Percentiles rank a stretch among this genome's conserved stretches.
Evolutionary conservation across 2,329 filamentous ascomycete species (phyloP).

Genomic region (Epichloe hybrida): DNA sequence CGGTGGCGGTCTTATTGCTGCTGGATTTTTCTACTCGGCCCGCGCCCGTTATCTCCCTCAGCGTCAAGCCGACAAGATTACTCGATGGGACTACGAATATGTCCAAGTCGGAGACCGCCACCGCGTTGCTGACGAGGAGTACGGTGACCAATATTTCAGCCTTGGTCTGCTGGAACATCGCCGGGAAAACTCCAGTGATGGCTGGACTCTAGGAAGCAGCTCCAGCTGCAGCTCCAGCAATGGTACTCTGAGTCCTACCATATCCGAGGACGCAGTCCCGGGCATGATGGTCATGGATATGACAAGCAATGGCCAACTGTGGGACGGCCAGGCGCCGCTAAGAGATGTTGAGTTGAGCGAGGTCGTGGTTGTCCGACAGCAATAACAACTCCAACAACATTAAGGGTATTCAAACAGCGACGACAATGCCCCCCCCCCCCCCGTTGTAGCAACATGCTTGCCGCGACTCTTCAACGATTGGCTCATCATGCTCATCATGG

Average conservation of each 20-base stretch:
- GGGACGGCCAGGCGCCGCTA: slow-evolving; percentile 23
- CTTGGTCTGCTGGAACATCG: slow-evolving; percentile 31
- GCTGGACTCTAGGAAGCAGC: slow-evolving; percentile 80
- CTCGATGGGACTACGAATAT: slow-evolving; percentile 92
- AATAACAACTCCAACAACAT: neutral
- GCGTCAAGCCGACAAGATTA: slow-evolving; percentile 70
- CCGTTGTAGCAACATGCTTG: neutral
- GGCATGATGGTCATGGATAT: slow-evolving; percentile 23
- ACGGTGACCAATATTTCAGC: slow-evolving; percentile 31
- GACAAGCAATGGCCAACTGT: slow-evolving; percentile 23
- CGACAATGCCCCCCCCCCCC: neutral
- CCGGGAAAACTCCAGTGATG: slow-evolving; percentile 52
- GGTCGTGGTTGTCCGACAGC: slow-evolving; percentile 28
- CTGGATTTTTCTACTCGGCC: slow-evolving; percentile 68
- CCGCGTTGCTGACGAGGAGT: slow-evolving; percentile 31
- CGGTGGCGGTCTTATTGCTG: slow-evolving; percentile 66
- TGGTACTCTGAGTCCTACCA: slow-evolving; percentile 35
- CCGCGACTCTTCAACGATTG: neutral
- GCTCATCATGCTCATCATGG: slow-evolving; percentile 6
- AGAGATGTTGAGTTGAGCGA: slow-evolving; percentile 32
- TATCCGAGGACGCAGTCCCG: slow-evolving; percentile 29
- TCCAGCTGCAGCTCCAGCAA: slow-evolving; percentile 45
- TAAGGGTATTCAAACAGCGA: neutral
- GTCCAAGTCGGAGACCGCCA: slow-evolving; percentile 64
- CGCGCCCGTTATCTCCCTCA: slow-evolving; percentile 71